These are phyloP conservation scores for Cystobasidium slooffiae DNA, from an alignment of 1,284 basidiomycete species.

Conservation along the genomic window DNA sequence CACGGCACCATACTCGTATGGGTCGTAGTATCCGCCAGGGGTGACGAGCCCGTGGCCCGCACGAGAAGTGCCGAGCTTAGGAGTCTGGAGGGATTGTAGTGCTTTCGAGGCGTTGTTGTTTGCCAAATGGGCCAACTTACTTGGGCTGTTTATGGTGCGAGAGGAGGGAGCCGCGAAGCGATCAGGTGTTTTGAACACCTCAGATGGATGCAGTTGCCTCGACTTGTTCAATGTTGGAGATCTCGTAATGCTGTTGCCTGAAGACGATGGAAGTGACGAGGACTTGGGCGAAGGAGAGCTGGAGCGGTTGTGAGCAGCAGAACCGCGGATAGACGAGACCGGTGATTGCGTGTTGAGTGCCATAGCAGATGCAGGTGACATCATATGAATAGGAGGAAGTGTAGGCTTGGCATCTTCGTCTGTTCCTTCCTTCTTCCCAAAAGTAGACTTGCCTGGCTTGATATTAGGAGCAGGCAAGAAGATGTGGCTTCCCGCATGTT, in stretches of 20 bases:
- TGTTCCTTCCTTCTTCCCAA: conserved; percentile 10
- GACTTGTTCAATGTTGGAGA: conserved; percentile 36
- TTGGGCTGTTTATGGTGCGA: conserved; percentile 14
- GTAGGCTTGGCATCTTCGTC: conserved; percentile 27
- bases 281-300: conserved; percentile 39
- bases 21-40: conserved; percentile 42
- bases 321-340: conserved; percentile 38
- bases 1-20: conserved; percentile 45
- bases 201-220: conserved; percentile 7
- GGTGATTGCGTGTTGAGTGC: conserved; percentile 37
- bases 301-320: conserved; percentile 33
- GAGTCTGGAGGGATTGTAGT: conserved; percentile 25
- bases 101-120: conserved; percentile 38
- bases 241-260: conserved; percentile 9
- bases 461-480: conserved; percentile 48
- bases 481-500: conserved; percentile 40
- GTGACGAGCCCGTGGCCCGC: conserved; percentile 20
- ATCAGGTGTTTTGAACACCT: conserved; percentile 42
- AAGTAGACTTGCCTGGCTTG: conserved; percentile 39
- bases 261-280: conserved; percentile 2
- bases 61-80: conserved; percentile 19
- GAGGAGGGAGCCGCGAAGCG: conserved; percentile 21
- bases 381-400: conserved; percentile 40
- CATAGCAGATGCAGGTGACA: conserved; percentile 33
- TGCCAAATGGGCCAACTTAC: conserved; percentile 32